A percentile compares a stretch with the other conserved stretches of the same genome.
Evolutionary conservation across 2,329 filamentous ascomycete genomes (phyloP).

Genomic region (Arachnomyces sp.): DNA sequence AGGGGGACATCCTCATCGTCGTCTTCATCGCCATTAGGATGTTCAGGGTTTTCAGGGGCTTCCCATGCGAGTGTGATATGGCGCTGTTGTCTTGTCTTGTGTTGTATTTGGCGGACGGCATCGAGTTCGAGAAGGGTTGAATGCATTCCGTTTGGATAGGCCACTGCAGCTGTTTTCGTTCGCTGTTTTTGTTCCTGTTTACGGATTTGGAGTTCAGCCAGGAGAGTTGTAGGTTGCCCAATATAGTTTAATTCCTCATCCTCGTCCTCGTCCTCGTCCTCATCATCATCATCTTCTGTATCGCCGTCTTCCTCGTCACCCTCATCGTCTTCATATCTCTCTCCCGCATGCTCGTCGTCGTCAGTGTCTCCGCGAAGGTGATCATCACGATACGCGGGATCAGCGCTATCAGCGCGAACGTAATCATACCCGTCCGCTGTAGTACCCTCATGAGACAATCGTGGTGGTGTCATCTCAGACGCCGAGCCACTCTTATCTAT

Average conservation of each 20-base stretch:
- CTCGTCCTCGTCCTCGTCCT: conserved; percentile 39
- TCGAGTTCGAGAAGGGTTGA: conserved; percentile 87
- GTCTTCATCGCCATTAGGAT: conserved; percentile 38
- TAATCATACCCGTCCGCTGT: neutral
- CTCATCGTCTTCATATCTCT: conserved; percentile 16
- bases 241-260: conserved; percentile 44
- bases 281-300: conserved; percentile 35
- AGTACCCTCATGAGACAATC: conserved; percentile 14
- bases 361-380: conserved; percentile 11
- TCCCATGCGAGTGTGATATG: conserved; percentile 90
- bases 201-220: conserved; percentile 84
- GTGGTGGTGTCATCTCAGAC: conserved; percentile 9
- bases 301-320: conserved; percentile 15
- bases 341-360: conserved; percentile 16
- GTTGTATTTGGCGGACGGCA: conserved; percentile 78
- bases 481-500: no score
- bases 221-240: conserved; percentile 76
- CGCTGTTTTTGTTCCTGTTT: conserved; percentile 82
- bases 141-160: conserved; percentile 71
- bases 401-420: conserved; percentile 9
- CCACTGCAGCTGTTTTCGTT: conserved; percentile 59
- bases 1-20: conserved; percentile 82
- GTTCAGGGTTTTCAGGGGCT: conserved; percentile 35
- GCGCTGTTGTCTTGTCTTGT: conserved; percentile 61
- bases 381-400: conserved; percentile 8